Percentiles rank a stretch among this genome's conserved stretches.
These are phyloP conservation scores for Xylaria acuta DNA, from an alignment of 495 filamentous ascomycete genomes.

Conservation along the genomic window DNA sequence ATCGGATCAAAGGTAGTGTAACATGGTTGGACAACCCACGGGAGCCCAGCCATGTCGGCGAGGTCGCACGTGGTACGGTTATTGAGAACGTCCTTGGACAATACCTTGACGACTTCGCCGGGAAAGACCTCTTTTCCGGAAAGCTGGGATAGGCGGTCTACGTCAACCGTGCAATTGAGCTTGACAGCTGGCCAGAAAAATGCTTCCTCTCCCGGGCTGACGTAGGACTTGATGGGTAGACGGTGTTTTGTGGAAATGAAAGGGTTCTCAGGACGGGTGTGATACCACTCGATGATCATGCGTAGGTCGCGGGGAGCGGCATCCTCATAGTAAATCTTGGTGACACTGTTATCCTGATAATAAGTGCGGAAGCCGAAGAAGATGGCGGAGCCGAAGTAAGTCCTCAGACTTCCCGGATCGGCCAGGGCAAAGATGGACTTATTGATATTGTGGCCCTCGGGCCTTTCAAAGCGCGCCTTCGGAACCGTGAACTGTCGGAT, in stretches of 20 bases:
- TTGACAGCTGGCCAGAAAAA: constrained; percentile 22
- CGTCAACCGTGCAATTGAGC: constrained; percentile 24
- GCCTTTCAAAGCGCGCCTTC: neutral
- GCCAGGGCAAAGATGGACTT: constrained; percentile 14
- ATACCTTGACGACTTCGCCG: neutral
- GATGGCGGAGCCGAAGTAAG: constrained; percentile 16
- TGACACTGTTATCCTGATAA: neutral
- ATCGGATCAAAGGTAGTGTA: neutral
- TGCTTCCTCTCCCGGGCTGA: neutral
- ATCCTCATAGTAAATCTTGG: neutral
- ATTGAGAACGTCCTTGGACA: neutral
- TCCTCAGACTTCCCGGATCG: constrained; percentile 9
- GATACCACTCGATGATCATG: constrained; percentile 19
- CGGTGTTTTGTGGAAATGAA: neutral
- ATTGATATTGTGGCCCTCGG: neutral
- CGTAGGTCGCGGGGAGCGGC: constrained; percentile 13
- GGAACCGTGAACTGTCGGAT: constrained; percentile 16
- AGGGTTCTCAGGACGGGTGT: constrained; percentile 8
- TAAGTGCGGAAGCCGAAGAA: constrained; percentile 6
- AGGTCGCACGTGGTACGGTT: neutral
- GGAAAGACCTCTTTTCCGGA: neutral
- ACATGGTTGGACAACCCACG: constrained; percentile 1
- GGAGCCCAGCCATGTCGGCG: neutral
- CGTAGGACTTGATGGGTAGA: neutral
- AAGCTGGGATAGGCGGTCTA: neutral